Conservation (phyloP, 768 basidiomycete species). For the Vararia minispora region DNA sequence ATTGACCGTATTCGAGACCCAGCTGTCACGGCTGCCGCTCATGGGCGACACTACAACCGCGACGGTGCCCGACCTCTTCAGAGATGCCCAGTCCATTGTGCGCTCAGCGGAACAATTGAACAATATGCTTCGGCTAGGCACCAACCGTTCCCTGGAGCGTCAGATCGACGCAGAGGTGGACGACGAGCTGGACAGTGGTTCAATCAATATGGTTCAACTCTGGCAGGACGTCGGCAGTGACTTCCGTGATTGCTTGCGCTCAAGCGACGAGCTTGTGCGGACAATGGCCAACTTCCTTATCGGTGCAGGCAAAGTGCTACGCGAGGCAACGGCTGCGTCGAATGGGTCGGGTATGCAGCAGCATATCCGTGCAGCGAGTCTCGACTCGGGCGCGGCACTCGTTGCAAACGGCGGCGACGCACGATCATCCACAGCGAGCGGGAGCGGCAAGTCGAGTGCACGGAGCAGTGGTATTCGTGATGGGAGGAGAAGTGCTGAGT, state of each 20-base stretch:
- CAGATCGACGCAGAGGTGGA: constrained; percentile 73
- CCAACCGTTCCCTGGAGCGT: constrained; percentile 50
- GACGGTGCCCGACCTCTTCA: constrained; percentile 41
- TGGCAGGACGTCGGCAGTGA: constrained; percentile 66
- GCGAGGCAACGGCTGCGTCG: too few species aligned
- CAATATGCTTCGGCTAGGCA: constrained; percentile 42
- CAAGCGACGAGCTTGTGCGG: constrained; percentile 71
- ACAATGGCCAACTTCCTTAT: constrained; percentile 66
- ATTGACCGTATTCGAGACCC: constrained; percentile 56
- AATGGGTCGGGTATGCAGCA: too few species aligned
- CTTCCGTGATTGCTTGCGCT: constrained; percentile 57
- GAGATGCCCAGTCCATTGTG: constrained; percentile 53
- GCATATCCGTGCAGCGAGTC: too few species aligned
- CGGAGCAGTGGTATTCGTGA: too few species aligned
- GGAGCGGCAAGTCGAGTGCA: too few species aligned
- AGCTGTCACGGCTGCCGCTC: constrained; percentile 44
- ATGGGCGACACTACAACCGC: constrained; percentile 28
- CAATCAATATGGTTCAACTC: constrained; percentile 36
- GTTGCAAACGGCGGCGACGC: too few species aligned
- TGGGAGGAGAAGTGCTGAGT: too few species aligned
- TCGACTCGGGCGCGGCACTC: too few species aligned
- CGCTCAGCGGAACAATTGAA: constrained; percentile 59
- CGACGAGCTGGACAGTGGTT: constrained; percentile 24
- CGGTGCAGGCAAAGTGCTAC: constrained; percentile 59
- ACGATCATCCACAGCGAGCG: too few species aligned